These are phyloP conservation scores for Penicillium verhagenii DNA, from an alignment of 495 filamentous ascomycete genomes.

Conservation along the genomic window DNA sequence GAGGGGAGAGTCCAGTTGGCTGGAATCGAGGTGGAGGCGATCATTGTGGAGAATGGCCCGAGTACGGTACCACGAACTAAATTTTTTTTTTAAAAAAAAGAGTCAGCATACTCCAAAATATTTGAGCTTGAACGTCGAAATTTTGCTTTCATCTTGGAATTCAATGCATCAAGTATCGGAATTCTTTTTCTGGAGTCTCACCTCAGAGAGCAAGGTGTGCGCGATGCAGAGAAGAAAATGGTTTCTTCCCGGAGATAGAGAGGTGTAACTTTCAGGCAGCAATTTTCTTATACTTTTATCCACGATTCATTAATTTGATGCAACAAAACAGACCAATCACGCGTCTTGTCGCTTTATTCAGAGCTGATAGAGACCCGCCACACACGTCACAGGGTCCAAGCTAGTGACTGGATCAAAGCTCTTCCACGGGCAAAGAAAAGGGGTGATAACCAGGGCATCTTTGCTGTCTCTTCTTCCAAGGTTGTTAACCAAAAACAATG, in stretches of 20 bases:
- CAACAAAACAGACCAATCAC: background rate
- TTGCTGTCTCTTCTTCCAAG: no score
- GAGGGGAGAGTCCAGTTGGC: conserved; percentile 35
- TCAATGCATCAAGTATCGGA: background rate
- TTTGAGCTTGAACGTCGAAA: background rate
- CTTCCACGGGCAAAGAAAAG: background rate
- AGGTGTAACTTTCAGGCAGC: background rate
- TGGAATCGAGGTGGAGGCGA: conserved; percentile 21
- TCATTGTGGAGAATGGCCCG: conserved; percentile 11
- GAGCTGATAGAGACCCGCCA: conserved; percentile 5
- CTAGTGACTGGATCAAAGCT: background rate
- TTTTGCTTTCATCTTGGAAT: background rate
- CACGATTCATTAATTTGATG: background rate
- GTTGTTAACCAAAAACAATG: background rate
- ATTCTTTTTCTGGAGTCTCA: background rate
- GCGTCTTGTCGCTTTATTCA: background rate
- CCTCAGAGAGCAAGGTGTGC: background rate
- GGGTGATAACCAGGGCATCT: no score
- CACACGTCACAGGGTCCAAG: conserved; percentile 12
- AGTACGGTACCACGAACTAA: background rate
- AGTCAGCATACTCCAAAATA: background rate
- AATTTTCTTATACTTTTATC: background rate
- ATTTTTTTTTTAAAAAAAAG: no score
- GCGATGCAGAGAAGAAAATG: background rate
- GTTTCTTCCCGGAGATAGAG: background rate